Evolutionary conservation across 257 asterid genomes (phyloP).

Genomic region (Solanum acaule): DNA sequence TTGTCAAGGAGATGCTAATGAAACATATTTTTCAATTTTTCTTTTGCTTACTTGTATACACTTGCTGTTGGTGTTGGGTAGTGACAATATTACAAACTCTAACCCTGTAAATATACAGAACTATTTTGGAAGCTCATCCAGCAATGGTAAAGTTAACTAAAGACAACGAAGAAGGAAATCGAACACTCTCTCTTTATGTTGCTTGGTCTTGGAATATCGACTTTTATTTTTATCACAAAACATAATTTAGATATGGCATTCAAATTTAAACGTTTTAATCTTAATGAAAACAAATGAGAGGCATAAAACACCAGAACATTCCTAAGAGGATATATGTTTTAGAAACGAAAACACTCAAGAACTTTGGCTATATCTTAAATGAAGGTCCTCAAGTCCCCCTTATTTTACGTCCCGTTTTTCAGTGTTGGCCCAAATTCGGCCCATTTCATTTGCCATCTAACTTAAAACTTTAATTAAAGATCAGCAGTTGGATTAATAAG

Average conservation of each 20-base stretch:
- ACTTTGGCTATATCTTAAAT: background rate
- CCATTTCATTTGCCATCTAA: background rate
- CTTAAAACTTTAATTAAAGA: background rate
- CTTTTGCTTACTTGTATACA: background rate
- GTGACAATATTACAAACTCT: background rate
- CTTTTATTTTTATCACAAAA: background rate
- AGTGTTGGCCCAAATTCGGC: background rate
- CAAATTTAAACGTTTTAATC: no score
- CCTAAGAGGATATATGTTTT: no score
- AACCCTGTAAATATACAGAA: background rate
- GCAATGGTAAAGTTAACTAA: background rate
- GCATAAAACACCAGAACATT: no score
- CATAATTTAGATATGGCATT: background rate
- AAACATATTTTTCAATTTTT: background rate
- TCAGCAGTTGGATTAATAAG: background rate
- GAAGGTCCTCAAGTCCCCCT: background rate
- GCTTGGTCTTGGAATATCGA: background rate
- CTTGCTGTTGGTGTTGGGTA: background rate
- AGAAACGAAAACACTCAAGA: background rate
- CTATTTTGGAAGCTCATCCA: background rate
- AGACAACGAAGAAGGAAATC: background rate
- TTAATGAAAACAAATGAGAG: background rate
- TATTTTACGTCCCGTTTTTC: background rate
- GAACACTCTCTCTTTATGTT: background rate
- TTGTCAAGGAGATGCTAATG: background rate